phyloP scores from a whole-genome alignment of 345 rosid species.

The Eucalyptus brandiana region DNA sequence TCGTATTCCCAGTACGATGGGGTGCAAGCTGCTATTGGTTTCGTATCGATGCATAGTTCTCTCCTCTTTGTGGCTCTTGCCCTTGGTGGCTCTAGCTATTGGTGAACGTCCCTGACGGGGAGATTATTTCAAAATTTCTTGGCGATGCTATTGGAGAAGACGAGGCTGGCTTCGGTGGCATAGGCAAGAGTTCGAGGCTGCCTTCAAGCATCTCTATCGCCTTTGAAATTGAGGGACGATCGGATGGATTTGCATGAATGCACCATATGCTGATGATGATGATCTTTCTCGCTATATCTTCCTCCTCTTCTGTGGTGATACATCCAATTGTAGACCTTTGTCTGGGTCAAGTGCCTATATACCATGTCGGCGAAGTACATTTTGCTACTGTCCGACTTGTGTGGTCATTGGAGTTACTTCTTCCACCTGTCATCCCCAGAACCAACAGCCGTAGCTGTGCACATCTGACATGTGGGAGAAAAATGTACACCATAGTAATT shows the following conservation, averaged over 20 bases:
- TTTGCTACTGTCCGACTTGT: conserved; percentile 5
- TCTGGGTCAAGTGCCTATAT: conserved; percentile 7
- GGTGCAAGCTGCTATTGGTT: not conserved
- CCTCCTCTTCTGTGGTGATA: not conserved
- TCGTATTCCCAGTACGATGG: not conserved
- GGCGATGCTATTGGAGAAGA: not conserved
- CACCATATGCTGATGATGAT: not conserved
- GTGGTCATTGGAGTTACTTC: not conserved
- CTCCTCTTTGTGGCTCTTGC: not conserved
- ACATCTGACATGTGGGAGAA: conserved; percentile 20
- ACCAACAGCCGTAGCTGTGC: conserved; percentile 37
- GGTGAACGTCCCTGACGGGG: not conserved
- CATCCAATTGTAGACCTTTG: not conserved
- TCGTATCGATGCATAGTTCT: not conserved
- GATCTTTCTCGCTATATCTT: not conserved
- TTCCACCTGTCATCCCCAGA: conserved; percentile 22
- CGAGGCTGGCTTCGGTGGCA: not conserved
- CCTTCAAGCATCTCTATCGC: conserved; percentile 3
- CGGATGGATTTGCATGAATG: not conserved
- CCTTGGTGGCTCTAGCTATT: not conserved
- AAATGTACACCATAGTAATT: too few species aligned
- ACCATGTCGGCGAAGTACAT: conserved; percentile 16
- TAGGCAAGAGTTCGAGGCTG: not conserved
- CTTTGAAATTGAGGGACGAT: not conserved
- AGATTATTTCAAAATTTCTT: not conserved